phyloP scores from a whole-genome alignment of 1,284 basidiomycete genomes.

The Dichomitus squalens region DNA sequence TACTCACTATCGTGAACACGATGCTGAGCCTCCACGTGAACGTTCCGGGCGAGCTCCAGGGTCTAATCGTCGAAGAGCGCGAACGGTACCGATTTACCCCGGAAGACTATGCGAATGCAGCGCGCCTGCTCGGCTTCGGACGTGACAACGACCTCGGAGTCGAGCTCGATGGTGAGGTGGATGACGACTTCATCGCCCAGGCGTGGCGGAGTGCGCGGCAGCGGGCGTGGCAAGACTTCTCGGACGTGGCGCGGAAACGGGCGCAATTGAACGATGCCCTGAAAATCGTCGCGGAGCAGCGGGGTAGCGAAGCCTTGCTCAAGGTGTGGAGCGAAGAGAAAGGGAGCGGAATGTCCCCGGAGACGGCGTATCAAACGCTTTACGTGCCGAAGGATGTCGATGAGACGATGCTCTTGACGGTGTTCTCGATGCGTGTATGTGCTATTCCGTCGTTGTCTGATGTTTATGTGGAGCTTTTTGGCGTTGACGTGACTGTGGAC shows the following conservation, averaged over 20 bases:
- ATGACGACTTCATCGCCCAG: constrained; percentile 65
- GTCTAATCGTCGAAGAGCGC: constrained; percentile 40
- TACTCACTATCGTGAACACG: constrained; percentile 51
- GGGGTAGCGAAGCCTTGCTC: constrained; percentile 52
- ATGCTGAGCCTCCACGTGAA: constrained; percentile 49
- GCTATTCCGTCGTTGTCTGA: constrained; percentile 2
- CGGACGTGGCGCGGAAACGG: constrained; percentile 43
- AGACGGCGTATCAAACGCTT: constrained; percentile 73
- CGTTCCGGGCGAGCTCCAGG: constrained; percentile 49
- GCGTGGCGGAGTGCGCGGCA: constrained; percentile 69
- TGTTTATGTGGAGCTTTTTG: constrained; percentile 8
- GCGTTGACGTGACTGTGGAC: not conserved
- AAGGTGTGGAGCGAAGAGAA: constrained; percentile 56
- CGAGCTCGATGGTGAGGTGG: constrained; percentile 66
- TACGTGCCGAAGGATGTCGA: constrained; percentile 73
- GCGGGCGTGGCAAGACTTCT: constrained; percentile 57
- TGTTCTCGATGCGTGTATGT: constrained; percentile 75
- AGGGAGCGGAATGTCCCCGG: constrained; percentile 65
- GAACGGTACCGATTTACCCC: constrained; percentile 31
- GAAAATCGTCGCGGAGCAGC: constrained; percentile 61
- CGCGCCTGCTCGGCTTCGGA: constrained; percentile 65
- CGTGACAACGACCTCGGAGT: constrained; percentile 56
- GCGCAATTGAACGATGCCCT: constrained; percentile 64
- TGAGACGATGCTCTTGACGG: constrained; percentile 74
- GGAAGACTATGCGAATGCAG: constrained; percentile 52